Evolutionary conservation across 129 eudicot species (phyloP), one percentile per base, ranked within the genome.

Genomic region (Tagetes patula): DNA sequence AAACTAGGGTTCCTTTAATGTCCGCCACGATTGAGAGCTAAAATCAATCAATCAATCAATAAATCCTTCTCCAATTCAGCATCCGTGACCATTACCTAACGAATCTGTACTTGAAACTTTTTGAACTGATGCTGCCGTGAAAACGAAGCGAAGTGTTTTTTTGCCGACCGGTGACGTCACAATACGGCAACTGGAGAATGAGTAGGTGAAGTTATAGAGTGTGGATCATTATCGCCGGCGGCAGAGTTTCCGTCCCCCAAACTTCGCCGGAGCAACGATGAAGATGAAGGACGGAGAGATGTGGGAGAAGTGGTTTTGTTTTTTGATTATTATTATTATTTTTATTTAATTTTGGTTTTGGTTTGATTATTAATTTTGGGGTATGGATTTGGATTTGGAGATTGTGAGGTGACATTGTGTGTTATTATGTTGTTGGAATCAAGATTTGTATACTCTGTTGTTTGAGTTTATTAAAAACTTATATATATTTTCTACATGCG

Each of bases 1-100:
- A 80, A 39, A 78, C 60, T 12, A 85, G 81, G 90, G 85, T 79
- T 83, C 85, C 86, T 72, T 77, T 76, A 47, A 81, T 74, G 81
- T 83, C 88, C 82, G 96, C 91, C 91, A 83, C 84, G 63, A 68
- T 50, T 20, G 69, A 43, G 46, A 76, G 59, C 50, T 1, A 13
- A 31, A 50, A 34, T 6, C 33, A 48, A 45, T 6, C 7, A 68
- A 50, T 50, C 36, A 30, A 65, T 34, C 37, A 11, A 60, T 45
- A 12, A 39, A 53, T 20, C 5, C n/a, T 7, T 38, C 45, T 54
- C 5, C 0, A 20, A 54, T 6, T 54, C 55, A 41, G 41, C 65
- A 53, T 41, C 53, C 63, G 10, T 36, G 13, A 66, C 50, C 58
- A 32, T 65, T 40, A 27, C 6, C 8, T 7, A n/a, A 52, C 27